These are phyloP conservation scores for Pouteria glomerata DNA, from an alignment of 148 eudicot species.

Conservation along the genomic window DNA sequence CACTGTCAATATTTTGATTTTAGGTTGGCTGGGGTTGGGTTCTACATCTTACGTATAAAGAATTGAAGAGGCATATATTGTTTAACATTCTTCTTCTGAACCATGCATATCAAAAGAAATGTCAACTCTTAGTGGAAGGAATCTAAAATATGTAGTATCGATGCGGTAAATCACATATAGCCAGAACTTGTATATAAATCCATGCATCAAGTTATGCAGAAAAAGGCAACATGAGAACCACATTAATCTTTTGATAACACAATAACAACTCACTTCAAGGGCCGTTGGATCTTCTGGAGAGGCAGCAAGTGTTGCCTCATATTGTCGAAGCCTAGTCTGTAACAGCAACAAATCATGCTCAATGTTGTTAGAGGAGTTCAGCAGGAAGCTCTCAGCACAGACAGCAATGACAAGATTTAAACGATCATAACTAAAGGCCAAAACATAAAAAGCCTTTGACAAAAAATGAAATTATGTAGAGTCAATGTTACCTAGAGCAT, in stretches of 20 bases:
- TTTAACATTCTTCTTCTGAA: background rate
- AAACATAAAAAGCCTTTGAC: background rate
- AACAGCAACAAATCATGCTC: slow-evolving; percentile 23
- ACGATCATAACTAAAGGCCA: background rate
- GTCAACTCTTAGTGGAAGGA: background rate
- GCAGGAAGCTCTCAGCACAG: background rate
- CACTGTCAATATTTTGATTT: background rate
- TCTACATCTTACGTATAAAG: background rate
- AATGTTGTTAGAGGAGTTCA: slow-evolving; percentile 17
- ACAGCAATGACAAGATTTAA: background rate
- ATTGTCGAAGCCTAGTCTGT: slow-evolving; percentile 78
- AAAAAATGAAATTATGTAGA: background rate
- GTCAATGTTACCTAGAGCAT: too few relatives aligned
- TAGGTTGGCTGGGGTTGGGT: background rate
- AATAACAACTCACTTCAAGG: slow-evolving; percentile 66
- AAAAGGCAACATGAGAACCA: background rate
- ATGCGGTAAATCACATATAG: background rate
- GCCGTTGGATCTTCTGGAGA: slow-evolving; percentile 72
- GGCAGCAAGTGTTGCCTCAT: slow-evolving; percentile 49
- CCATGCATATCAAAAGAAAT: background rate
- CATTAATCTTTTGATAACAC: background rate
- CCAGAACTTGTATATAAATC: background rate
- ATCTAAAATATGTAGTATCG: background rate
- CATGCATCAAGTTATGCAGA: background rate
- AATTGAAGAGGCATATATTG: too few relatives aligned